phyloP scores from a whole-genome alignment of 352 stramenopile genomes.

The Pythium pyrilobum region DNA sequence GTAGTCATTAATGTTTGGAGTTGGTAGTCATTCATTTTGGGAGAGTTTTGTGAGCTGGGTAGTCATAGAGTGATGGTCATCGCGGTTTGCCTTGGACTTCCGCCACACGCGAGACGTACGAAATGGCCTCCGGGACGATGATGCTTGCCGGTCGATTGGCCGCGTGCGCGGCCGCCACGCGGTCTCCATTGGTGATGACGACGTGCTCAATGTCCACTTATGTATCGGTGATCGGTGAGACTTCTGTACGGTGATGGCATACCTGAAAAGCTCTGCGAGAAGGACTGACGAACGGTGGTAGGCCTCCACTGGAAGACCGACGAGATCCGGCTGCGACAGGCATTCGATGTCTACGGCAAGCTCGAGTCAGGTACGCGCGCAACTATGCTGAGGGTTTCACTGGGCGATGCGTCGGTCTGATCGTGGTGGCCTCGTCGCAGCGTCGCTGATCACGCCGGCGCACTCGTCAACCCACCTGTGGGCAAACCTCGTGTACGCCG shows the following conservation, averaged over 20 bases:
- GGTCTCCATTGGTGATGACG: not conserved
- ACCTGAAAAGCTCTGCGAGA: not conserved
- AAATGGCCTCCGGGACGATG: not conserved
- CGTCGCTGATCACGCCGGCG: constrained; percentile 42
- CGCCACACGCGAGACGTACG: constrained; percentile 1
- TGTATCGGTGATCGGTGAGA: constrained; percentile 18
- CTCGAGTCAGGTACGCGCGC: constrained; percentile 37
- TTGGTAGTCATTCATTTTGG: constrained; percentile 3
- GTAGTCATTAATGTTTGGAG: constrained; percentile 7
- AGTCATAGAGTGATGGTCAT: constrained; percentile 15
- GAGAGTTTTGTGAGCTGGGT: not conserved
- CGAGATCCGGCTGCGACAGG: constrained; percentile 53
- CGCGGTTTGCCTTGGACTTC: too few species aligned
- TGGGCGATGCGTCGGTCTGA: not conserved
- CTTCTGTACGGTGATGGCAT: not conserved
- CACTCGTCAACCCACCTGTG: constrained; percentile 62
- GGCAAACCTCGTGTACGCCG: constrained; percentile 54
- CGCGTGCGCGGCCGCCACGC: not conserved
- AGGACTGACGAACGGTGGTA: constrained; percentile 15
- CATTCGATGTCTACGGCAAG: constrained; percentile 46
- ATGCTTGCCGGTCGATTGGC: not conserved
- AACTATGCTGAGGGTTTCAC: not conserved
- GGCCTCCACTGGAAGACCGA: constrained; percentile 83
- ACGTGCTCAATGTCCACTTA: constrained; percentile 8
- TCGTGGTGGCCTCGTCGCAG: not conserved